Evolutionary conservation across 257 asterid species (phyloP), one percentile per base, ranked within the genome.

Genomic region (Ehretia macrophylla): DNA sequence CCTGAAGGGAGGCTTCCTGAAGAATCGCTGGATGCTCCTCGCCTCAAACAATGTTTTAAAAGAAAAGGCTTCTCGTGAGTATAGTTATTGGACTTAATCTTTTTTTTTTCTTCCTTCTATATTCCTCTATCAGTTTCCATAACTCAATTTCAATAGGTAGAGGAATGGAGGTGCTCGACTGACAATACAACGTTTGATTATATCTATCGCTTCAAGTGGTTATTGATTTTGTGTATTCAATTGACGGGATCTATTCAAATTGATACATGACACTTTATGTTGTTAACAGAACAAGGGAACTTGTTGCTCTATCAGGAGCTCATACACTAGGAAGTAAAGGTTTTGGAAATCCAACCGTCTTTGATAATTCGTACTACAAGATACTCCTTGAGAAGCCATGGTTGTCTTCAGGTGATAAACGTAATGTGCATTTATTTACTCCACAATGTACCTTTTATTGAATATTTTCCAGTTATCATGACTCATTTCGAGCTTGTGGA

Each of bases 271-370:
- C 4, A 22, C 32, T 21, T 58, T 61, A 60, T 55, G 17, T 57
- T 68, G 38, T 76, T 61, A 53, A 60, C 79, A 87, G 96, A 69
- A 74, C 88, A 39, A 88, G 76, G 64, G 98, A 91, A 63, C 96
- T 88, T 16, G 95, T 91, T 74, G 98, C 93, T 17, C 65, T 85
- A 63, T 88, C 95, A 32, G 98, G 98, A 67, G 98, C 95, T 45
- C 98, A 88, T 75, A 91, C 95, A 17, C 68, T 88, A 46, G 98
- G 98, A 67, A 69, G 72, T 75, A 88, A 91, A 88, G 98, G 98
- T 59, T 91, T 91, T 23, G 98, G 97, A 72, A 78, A 59, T 72
- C 97, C 98, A 47, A 45, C 23, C 11, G 81, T 76, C 67, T 91
- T 91, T 51, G 98, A 88, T 69, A 84, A 91, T 73, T 83, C 96